Evolutionary conservation across 768 basidiomycete species (phyloP).

Genomic region (Galerina sulciceps): DNA sequence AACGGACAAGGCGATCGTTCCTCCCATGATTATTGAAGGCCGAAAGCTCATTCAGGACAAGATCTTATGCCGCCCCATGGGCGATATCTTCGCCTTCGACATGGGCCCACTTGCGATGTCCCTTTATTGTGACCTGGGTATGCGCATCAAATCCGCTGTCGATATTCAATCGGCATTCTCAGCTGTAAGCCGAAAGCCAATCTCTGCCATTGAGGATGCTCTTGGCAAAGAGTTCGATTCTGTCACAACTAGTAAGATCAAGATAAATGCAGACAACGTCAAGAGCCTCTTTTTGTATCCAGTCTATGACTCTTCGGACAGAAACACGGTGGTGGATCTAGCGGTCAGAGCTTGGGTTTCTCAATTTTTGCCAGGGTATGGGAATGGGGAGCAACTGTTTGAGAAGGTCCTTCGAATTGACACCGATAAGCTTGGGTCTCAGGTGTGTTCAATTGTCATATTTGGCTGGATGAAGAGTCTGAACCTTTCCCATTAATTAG

Average conservation of each 20-base stretch:
- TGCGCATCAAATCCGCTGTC: constrained; percentile 53
- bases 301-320: constrained; percentile 35
- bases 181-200: constrained; percentile 40
- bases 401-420: constrained; percentile 47
- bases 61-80: constrained; percentile 47
- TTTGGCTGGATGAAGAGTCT: not conserved
- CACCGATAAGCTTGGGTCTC: constrained; percentile 37
- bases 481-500: not conserved
- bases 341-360: constrained; percentile 55
- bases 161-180: constrained; percentile 61
- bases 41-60: constrained; percentile 39
- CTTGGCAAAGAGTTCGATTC: constrained; percentile 34
- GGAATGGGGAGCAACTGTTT: constrained; percentile 46
- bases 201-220: constrained; percentile 43
- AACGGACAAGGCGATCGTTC: constrained; percentile 17
- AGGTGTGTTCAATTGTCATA: constrained; percentile 32
- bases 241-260: constrained; percentile 19
- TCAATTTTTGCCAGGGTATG: constrained; percentile 45
- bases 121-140: constrained; percentile 43
- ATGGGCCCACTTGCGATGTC: constrained; percentile 53
- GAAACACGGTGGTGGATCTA: constrained; percentile 37
- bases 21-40: constrained; percentile 18
- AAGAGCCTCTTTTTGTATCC: constrained; percentile 38
- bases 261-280: constrained; percentile 42
- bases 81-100: constrained; percentile 58